Base-by-base conservation (phyloP, 2,329 filamentous ascomycete species). In the Ophiostoma sp. region DNA sequence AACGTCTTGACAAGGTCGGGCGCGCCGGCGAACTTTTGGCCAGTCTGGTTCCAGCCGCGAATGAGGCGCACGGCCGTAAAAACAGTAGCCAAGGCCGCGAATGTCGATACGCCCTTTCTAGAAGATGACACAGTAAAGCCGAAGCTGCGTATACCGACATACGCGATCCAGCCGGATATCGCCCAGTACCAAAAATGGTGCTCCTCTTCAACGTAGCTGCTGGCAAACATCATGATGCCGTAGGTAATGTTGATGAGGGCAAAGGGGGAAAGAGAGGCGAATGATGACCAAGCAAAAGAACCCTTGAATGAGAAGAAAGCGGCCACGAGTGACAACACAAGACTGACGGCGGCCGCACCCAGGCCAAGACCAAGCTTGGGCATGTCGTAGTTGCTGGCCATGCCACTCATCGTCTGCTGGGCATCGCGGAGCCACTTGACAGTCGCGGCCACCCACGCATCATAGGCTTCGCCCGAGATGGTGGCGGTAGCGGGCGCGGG, bases 141-240 rank as follows among this genome's bases (percentile, higher is more conserved):
- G 73, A 82, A 80, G 76, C 81, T 79, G 74, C 82, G 84, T 60
- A 85, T 73, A 41, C 82, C 83, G 15, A 90, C 79, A 39, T 83
- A 81, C 1, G 82, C 79, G 41, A 90, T 77, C 91, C 91, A 96
- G 7, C 87, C 85, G 0, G 90, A 89, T 0, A 90, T 86, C 1
- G 87, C 80, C 93, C 94, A 98, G 80, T 99, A 98, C 95, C 95
- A 99, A 78, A 97, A 97, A 74, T 98, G 93, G 67, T 99, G 95
- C 78, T 99, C 95, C 80, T 99, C 95, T 79, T 99, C 95, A 1
- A 99, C 93, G 78, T 95, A 99, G 76, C 94, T 98, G 77, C 92
- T 97, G 11, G 94, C 94, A 80, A 98, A 98, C 94, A 98, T 98
- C 88, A 97, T 96, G 52, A 87, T 78, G 1, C 89, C 88, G 76